Percentiles rank a stretch among this genome's conserved stretches.
These are phyloP conservation scores for Chaetomidium leptoderma DNA, from an alignment of 495 filamentous ascomycete species.

Conservation along the genomic window DNA sequence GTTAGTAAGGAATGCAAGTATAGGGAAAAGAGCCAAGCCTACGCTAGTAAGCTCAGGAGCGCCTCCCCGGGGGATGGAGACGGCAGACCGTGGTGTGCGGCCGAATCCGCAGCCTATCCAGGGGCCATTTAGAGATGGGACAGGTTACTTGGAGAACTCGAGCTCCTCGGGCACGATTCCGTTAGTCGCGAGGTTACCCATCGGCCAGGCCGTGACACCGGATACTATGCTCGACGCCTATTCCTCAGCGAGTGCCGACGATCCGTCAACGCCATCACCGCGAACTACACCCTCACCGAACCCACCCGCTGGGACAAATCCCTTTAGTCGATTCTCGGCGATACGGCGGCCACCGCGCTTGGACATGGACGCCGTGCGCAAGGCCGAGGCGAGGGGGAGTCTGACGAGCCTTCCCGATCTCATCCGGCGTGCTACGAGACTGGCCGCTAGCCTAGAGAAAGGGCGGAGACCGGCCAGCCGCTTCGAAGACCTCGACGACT, in stretches of 20 bases:
- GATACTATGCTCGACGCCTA: constrained; percentile 45
- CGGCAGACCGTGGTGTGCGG: constrained; percentile 24
- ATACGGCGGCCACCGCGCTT: constrained; percentile 66
- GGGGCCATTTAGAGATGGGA: constrained; percentile 36
- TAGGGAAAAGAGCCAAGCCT: constrained; percentile 69
- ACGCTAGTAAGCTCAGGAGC: constrained; percentile 62
- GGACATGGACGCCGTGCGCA: constrained; percentile 72
- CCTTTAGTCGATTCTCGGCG: constrained; percentile 46
- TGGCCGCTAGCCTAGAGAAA: constrained; percentile 83
- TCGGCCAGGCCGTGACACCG: constrained; percentile 29
- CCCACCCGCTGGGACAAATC: constrained; percentile 15
- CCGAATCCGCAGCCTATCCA: constrained; percentile 37
- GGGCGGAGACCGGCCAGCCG: constrained; percentile 74
- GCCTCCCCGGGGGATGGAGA: constrained; percentile 21
- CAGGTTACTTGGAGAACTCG: constrained; percentile 42
- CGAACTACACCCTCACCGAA: constrained; percentile 36
- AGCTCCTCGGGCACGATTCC: constrained; percentile 38
- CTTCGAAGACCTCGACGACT: constrained; percentile 51
- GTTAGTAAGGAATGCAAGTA: constrained; percentile 72
- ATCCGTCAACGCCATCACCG: constrained; percentile 29
- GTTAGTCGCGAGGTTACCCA: constrained; percentile 22
- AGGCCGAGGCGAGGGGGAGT: constrained; percentile 78
- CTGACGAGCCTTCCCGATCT: constrained; percentile 88
- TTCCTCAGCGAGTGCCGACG: constrained; percentile 40
- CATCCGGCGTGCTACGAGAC: constrained; percentile 78